phyloP scores from a whole-genome alignment of 805 yeast species.

The Ogataea parapolymorpha region DNA sequence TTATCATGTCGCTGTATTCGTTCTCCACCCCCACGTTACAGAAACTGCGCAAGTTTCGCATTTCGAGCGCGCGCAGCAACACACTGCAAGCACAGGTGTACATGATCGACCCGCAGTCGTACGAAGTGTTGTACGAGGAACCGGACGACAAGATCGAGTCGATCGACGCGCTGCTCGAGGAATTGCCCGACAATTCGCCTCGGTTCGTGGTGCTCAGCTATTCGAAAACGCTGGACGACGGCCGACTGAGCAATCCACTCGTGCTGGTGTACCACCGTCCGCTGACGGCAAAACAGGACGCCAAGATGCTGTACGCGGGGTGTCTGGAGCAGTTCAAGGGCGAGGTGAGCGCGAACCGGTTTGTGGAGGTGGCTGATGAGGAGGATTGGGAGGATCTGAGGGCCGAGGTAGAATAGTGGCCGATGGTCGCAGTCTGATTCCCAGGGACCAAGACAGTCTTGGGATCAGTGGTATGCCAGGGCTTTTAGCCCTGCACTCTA shows the following conservation, averaged over 20 bases:
- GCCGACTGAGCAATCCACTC: slow-evolving; percentile 68
- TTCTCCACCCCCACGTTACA: slow-evolving; percentile 60
- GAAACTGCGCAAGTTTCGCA: slow-evolving; percentile 66
- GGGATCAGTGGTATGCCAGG: neutral
- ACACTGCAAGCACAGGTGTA: slow-evolving; percentile 60
- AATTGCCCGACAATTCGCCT: slow-evolving; percentile 79
- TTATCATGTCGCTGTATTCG: slow-evolving; percentile 49
- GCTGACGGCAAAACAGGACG: slow-evolving; percentile 75
- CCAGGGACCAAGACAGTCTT: too few relatives aligned
- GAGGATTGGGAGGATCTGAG: slow-evolving; percentile 48
- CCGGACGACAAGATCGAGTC: slow-evolving; percentile 41
- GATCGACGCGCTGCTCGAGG: slow-evolving; percentile 66
- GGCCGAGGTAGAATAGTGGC: slow-evolving; percentile 4
- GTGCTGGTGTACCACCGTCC: slow-evolving; percentile 88
- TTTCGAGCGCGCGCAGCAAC: slow-evolving; percentile 63
- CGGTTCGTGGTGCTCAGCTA: slow-evolving; percentile 73
- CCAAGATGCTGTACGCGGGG: slow-evolving; percentile 87
- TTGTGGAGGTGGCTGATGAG: slow-evolving; percentile 61
- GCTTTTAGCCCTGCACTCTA: slow-evolving; percentile 1
- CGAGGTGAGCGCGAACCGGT: slow-evolving; percentile 69
- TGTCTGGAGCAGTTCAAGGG: slow-evolving; percentile 78
- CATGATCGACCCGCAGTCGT: slow-evolving; percentile 52
- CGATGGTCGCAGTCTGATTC: neutral
- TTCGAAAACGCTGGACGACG: slow-evolving; percentile 68
- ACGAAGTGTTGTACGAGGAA: slow-evolving; percentile 49